A percentile compares a stretch with the other conserved stretches of the same genome.
phyloP scores from a whole-genome alignment of 208 protist genomes.

The Endotrypanum monterogeii region DNA sequence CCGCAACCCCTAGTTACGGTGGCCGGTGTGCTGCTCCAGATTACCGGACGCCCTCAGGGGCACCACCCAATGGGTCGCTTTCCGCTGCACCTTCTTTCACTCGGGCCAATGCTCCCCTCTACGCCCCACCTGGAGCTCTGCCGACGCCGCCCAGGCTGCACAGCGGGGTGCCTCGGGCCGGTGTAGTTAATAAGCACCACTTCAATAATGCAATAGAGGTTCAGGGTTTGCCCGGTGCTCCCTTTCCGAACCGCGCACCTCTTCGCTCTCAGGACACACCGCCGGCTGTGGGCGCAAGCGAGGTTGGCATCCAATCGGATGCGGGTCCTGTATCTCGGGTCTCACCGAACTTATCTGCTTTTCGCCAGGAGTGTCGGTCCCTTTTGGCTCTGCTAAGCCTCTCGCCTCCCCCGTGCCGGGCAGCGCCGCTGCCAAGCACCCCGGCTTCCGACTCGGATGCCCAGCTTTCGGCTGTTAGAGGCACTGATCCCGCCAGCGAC shows the following conservation, averaged over 20 bases:
- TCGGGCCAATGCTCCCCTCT: constrained; percentile 25
- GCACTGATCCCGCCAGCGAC: background rate
- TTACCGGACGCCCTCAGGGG: background rate
- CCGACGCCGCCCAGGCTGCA: background rate
- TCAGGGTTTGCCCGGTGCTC: background rate
- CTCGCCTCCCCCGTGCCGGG: background rate
- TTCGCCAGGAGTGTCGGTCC: constrained; percentile 36
- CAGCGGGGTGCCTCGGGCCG: background rate
- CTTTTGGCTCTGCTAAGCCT: constrained; percentile 30
- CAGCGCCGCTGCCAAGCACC: background rate
- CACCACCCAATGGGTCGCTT: too few relatives aligned
- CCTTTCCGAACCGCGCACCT: background rate
- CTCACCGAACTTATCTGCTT: constrained; percentile 28
- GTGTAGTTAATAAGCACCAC: background rate
- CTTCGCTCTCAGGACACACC: background rate
- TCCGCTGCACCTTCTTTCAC: constrained; percentile 6
- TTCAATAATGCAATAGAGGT: constrained; percentile 22
- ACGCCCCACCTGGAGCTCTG: constrained; percentile 14
- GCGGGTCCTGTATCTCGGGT: constrained; percentile 12
- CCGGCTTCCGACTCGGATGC: background rate
- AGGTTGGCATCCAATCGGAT: constrained; percentile 27
- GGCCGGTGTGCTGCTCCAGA: background rate
- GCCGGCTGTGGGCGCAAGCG: constrained; percentile 8
- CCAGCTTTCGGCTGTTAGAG: background rate
- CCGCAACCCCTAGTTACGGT: background rate